Conservation (phyloP, 148 eudicot species). For the Rhododendron molle region DNA sequence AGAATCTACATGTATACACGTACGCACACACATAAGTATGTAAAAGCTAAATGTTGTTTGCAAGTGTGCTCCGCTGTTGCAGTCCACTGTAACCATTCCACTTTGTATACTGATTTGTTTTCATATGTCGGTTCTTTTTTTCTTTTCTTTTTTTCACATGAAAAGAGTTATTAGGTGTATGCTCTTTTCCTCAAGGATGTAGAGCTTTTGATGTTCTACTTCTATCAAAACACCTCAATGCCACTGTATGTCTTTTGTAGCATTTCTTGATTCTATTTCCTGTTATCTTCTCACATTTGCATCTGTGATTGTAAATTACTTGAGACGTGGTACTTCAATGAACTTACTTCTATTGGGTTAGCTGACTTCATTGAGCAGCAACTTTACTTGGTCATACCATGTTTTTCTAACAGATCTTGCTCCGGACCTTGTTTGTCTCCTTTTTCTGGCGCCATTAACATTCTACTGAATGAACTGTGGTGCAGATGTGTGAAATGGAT, state of each 20-base stretch:
- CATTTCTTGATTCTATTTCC: not conserved
- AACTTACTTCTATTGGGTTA: not conserved
- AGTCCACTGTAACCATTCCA: not conserved
- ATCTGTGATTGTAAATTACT: not conserved
- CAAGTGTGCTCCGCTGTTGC: not conserved
- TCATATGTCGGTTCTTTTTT: not conserved
- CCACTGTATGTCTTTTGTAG: not conserved
- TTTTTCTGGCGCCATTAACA: not conserved
- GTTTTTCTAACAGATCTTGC: not conserved
- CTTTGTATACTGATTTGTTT: not conserved
- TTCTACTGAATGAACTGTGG: not conserved
- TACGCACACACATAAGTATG: not conserved
- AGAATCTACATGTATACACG: not conserved
- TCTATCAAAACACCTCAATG: not conserved
- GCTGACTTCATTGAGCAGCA: not conserved
- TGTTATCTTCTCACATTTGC: not conserved
- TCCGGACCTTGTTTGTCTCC: not conserved
- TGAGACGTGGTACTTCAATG: not conserved
- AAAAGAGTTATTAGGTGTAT: not conserved
- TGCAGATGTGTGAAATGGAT: constrained; percentile 81
- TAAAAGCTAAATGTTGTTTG: not conserved
- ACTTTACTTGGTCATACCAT: not conserved
- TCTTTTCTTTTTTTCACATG: not conserved
- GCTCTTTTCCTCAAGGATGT: not conserved
- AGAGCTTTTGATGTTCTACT: not conserved